These are phyloP conservation scores for Senecio squalidus DNA, from an alignment of 140 eudicot genomes.

Conservation along the genomic window DNA sequence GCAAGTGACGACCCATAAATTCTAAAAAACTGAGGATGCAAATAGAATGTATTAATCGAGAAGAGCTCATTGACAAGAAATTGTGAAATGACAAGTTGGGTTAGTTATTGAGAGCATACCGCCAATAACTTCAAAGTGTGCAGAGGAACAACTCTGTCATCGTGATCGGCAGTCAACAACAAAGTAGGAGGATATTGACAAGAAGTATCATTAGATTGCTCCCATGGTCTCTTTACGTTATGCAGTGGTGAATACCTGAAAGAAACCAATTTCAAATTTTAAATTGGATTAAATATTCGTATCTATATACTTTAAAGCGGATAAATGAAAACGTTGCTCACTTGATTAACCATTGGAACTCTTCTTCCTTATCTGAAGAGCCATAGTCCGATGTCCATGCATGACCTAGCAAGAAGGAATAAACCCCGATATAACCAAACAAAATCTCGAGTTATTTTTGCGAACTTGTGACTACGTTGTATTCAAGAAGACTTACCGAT, in stretches of 20 bases:
- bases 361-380: constrained; percentile 86
- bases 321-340: constrained; percentile 27
- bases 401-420: constrained; percentile 44
- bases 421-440: constrained; percentile 2
- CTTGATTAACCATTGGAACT: constrained; percentile 83
- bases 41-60: neutral
- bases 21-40: too few species aligned
- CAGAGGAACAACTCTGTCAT: constrained; percentile 95
- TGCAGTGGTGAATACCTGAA: constrained; percentile 93
- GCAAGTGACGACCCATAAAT: too few species aligned
- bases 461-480: too few species aligned
- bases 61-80: neutral
- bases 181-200: constrained; percentile 85
- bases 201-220: constrained; percentile 48
- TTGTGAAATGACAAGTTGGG: neutral
- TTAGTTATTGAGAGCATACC: constrained; percentile 34
- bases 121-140: constrained; percentile 90
- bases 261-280: neutral
- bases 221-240: constrained; percentile 96
- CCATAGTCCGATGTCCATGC: constrained; percentile 96
- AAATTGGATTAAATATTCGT: too few species aligned
- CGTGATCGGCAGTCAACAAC: constrained; percentile 97
- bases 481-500: constrained; percentile 45
- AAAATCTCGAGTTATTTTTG: neutral
- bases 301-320: neutral